Base-by-base conservation (phyloP, 148 eudicot species). In the Amaranthus palmeri region DNA sequence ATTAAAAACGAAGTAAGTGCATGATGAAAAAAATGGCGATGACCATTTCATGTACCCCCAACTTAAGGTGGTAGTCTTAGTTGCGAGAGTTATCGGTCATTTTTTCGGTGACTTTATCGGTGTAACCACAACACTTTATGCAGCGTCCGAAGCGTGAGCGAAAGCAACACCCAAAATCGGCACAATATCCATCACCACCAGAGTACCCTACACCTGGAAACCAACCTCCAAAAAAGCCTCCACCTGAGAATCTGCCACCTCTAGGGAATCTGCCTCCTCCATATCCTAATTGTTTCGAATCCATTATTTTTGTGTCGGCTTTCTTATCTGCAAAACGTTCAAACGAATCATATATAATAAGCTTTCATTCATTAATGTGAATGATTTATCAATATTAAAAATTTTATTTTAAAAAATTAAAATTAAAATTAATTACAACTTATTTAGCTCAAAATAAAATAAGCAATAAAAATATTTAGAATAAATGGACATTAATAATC, bases 121-220 rank as follows among this genome's bases (percentile, higher is more conserved):
- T 72, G 4, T 62, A 59, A 10, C 46, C 18, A 51, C 78, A 75
- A 36, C 78, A 75, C 78, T 72, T 75, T 10, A 51, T 9, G 4
- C 78, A 50, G 14, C 55, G 54, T 40, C 78, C 68, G 8, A 72
- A 75, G 12, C 77, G 67, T 13, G 36, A 67, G 7, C 72, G 66
- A 25, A 71, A 74, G 4, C 59, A 49, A 4, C 77, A 71, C 40
- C 60, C 60, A 44, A 40, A 54, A 10, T 61, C 61, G 1, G 48
- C 62, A 15, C 51, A 40, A n/a, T 54, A 54, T 4, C 76, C 47
- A n/a, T 71, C 77, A 4, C 51, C 51, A 1, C 36, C 62, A 8
- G 36, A 17, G 0, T 43, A 47, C 17, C 56, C 65, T 6, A 47
- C 57, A 8, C 71, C 71, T 4, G 71, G 77, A 48, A 57, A 67